Evolutionary conservation across 495 filamentous ascomycete genomes (phyloP).

Genomic region (Penicillium ucsense): DNA sequence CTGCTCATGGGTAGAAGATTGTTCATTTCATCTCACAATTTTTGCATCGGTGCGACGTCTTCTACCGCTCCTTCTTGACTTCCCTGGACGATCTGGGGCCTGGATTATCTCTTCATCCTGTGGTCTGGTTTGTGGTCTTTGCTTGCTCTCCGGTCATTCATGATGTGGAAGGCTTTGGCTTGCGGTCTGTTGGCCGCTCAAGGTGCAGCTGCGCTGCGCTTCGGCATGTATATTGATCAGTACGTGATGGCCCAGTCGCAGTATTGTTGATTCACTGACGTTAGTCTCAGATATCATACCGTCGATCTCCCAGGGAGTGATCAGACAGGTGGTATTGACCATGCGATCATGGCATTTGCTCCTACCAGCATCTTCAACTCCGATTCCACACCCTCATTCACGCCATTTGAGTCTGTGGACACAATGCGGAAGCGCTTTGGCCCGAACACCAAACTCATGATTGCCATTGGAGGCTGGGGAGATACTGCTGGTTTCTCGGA

Average conservation of each 20-base stretch:
- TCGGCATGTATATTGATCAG: slow-evolving; percentile 35
- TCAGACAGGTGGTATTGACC: slow-evolving; percentile 26
- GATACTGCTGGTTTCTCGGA: slow-evolving; percentile 52
- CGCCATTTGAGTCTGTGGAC: slow-evolving; percentile 51
- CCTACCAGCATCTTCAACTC: slow-evolving; percentile 50
- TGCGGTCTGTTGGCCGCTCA: slow-evolving; percentile 27
- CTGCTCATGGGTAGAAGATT: no score
- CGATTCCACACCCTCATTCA: slow-evolving; percentile 31
- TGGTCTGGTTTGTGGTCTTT: background rate
- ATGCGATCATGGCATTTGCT: slow-evolving; percentile 64
- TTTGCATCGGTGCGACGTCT: no score
- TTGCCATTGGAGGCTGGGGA: slow-evolving; percentile 70
- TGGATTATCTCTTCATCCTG: no score
- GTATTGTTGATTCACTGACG: background rate
- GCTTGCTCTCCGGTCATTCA: background rate
- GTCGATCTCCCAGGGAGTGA: slow-evolving; percentile 16
- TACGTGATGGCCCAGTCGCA: slow-evolving; percentile 5
- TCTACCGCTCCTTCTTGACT: no score
- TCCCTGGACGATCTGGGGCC: no score
- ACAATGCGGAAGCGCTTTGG: slow-evolving; percentile 49
- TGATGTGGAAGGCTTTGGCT: slow-evolving; percentile 22
- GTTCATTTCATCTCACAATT: no score
- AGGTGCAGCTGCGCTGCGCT: slow-evolving; percentile 17
- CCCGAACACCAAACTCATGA: slow-evolving; percentile 50
- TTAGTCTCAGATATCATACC: slow-evolving; percentile 19